phyloP scores from a whole-genome alignment of 768 basidiomycete species.

The Collybia nuda region DNA sequence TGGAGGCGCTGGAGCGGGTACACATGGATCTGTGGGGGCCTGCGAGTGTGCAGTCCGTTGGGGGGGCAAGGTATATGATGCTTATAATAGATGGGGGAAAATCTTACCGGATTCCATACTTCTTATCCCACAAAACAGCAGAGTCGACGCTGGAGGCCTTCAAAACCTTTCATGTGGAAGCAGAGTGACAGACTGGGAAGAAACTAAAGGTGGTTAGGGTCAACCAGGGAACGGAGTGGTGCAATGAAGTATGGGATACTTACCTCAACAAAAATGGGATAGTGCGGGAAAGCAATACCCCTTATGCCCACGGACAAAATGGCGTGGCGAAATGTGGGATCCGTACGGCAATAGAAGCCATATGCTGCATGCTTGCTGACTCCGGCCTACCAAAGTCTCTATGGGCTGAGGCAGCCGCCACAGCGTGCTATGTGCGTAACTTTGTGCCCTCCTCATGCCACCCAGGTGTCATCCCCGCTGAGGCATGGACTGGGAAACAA shows the following conservation, averaged over 20 bases:
- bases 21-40: constrained; percentile 25
- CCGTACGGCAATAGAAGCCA: constrained; percentile 15
- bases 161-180: constrained; percentile 5
- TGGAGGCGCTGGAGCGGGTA: not conserved
- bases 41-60: constrained; percentile 7
- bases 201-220: constrained; percentile 11
- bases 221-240: constrained; percentile 28
- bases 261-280: constrained; percentile 20
- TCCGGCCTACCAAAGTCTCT: constrained; percentile 13
- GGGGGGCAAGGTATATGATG: constrained; percentile 22
- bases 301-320: constrained; percentile 25
- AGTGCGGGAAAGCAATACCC: constrained; percentile 14
- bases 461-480: constrained; percentile 11
- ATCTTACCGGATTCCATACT: constrained; percentile 2
- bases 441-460: constrained; percentile 17
- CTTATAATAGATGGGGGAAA: constrained; percentile 16
- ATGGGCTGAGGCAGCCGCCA: constrained; percentile 11
- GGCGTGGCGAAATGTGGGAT: constrained; percentile 24
- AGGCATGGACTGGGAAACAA: constrained; percentile 11
- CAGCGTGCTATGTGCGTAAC: constrained; percentile 23
- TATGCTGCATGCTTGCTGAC: constrained; percentile 17
- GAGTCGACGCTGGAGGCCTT: constrained; percentile 12
- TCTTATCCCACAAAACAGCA: constrained; percentile 20
- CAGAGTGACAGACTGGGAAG: constrained; percentile 15
- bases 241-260: constrained; percentile 16